Percentiles rank a stretch among this genome's conserved stretches.
Conservation (phyloP, 805 yeast genomes). For the Kodamaea restingae region DNA sequence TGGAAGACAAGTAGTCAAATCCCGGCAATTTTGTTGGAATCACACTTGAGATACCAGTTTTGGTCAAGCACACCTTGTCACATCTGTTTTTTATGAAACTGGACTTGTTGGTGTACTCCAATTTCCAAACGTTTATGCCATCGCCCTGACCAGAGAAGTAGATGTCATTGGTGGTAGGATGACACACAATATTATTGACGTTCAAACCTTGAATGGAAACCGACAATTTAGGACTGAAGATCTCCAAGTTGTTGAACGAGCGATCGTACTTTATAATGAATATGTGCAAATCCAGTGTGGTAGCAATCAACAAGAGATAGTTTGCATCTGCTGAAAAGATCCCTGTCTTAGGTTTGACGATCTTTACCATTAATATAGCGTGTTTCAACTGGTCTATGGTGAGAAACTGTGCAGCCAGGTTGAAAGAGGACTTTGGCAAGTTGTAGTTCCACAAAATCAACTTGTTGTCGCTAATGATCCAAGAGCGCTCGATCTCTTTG, state of each 20-base stretch:
- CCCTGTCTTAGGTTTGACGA: conserved; percentile 78
- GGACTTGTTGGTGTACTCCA: conserved; percentile 76
- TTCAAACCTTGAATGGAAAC: conserved; percentile 77
- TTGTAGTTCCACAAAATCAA: conserved; percentile 82
- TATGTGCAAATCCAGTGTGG: conserved; percentile 73
- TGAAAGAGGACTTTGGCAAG: conserved; percentile 46
- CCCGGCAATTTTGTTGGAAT: conserved; percentile 36
- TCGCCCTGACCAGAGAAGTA: conserved; percentile 81
- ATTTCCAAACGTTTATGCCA: conserved; percentile 80
- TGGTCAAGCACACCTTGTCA: conserved; percentile 75
- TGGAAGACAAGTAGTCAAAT: conserved; percentile 25
- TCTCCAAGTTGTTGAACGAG: conserved; percentile 48
- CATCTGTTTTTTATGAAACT: conserved; percentile 86
- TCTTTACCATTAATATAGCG: conserved; percentile 67
- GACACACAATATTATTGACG: conserved; percentile 57
- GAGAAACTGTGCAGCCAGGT: conserved; percentile 51
- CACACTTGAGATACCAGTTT: conserved; percentile 47
- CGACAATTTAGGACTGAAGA: conserved; percentile 78
- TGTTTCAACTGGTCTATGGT: conserved; percentile 80
- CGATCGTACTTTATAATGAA: conserved; percentile 61
- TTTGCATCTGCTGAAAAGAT: conserved; percentile 77
- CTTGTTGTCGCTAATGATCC: conserved; percentile 82
- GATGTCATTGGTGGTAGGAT: conserved; percentile 67
- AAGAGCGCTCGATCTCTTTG: conserved; percentile 73
- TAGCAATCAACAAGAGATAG: conserved; percentile 69